Base-by-base conservation (phyloP, 176 grass and related monocot species). In the Juncus inflexus region DNA sequence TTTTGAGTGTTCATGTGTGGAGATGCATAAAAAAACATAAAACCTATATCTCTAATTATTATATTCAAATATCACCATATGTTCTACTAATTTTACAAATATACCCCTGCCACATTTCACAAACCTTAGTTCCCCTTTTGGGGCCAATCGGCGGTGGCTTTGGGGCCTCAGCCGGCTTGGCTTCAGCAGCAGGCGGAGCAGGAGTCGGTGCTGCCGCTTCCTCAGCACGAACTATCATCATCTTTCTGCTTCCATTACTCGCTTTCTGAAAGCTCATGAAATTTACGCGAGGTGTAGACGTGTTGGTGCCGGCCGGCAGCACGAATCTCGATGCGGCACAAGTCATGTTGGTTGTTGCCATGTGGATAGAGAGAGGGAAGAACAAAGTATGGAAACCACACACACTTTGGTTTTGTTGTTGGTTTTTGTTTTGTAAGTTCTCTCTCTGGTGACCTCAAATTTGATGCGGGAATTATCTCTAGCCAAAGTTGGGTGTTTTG, bases 321-420 rank as follows among this genome's bases (percentile, higher is more conserved):
- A 86, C 74, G 49, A 99, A 99, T 55, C 80, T 89, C 37, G 89
- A 82, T 4, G 94, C 82, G 35, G 83, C 83, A 8, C 88, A 92
- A 53, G 88, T 80, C 80, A 99, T 84, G 80, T 76, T 83, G 60
- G 94, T 92, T 82, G 80, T 91, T 62, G 94, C 94, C 94, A 97
- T 91, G 66, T 43, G 55, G 43, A 37, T 9, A 47, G 43, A 47
- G 43, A 47, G 43, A 47, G 43, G 9, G 43, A 47, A 47, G 43
- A 47, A 47, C 12, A 9, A 63, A 70, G 7, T 14, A 12, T 51
- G 7, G 16, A 57, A 11, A 13, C 10, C 39, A 5, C 61, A 58
- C 41, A 28, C 73, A 42, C 43, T 75, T 75, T 35, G 45, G 37
- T 58, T 15, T 35, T 19, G 42, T 37, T 63, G 45, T 14, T 50